Conservation (phyloP, 352 stramenopile genomes). For the Globisporangium cederbergense region DNA sequence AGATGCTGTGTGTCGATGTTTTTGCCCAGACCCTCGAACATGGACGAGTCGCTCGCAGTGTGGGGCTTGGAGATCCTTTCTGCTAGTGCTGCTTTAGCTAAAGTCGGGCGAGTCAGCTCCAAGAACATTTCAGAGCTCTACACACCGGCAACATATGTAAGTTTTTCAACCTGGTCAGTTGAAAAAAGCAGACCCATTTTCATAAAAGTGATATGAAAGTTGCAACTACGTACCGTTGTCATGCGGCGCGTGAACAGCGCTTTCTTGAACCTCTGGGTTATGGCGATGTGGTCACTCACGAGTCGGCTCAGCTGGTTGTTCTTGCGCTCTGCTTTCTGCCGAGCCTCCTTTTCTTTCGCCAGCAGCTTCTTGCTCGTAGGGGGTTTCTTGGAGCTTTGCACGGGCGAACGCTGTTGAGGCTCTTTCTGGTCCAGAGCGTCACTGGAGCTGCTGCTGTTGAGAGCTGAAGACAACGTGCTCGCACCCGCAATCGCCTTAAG, state of each 20-base stretch:
- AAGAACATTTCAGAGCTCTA: not conserved
- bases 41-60: not conserved
- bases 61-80: not conserved
- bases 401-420: not conserved
- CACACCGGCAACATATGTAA: not conserved
- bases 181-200: too few species aligned
- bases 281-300: not conserved
- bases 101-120: not conserved
- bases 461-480: not conserved
- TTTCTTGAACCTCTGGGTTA: not conserved
- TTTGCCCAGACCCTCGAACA: not conserved
- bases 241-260: not conserved
- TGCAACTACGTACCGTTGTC: not conserved
- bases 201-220: too few species aligned
- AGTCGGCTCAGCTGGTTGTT: not conserved
- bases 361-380: not conserved
- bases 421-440: not conserved
- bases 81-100: not conserved
- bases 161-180: too few species aligned
- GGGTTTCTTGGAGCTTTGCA: not conserved
- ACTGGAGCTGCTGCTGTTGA: not conserved
- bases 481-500: not conserved
- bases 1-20: constrained; percentile 11
- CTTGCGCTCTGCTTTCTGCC: not conserved
- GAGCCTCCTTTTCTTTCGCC: not conserved